Conservation (phyloP, 139 green algal genomes). For the Penium margaritaceum region DNA sequence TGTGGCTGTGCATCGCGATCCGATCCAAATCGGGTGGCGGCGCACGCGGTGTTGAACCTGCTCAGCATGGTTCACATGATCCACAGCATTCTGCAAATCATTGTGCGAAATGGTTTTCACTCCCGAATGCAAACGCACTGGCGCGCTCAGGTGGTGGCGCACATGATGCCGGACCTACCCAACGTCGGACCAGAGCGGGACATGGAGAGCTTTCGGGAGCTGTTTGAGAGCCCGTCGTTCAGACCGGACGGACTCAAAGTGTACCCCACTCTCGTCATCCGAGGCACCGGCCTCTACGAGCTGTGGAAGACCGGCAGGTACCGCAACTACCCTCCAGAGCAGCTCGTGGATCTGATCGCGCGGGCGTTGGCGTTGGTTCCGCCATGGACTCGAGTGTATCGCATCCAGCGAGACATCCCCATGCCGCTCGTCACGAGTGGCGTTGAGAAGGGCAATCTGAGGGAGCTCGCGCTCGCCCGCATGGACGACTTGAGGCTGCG, state of each 20-base stretch:
- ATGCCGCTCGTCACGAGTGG: conserved; percentile 91
- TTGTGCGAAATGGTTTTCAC: too few relatives aligned
- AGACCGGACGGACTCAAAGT: conserved; percentile 86
- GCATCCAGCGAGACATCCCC: conserved; percentile 89
- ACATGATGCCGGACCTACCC: conserved; percentile 98
- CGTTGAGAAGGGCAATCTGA: conserved; percentile 84
- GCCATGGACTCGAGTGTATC: conserved; percentile 87
- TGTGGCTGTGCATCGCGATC: too few relatives aligned
- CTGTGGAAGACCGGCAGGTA: conserved; percentile 76
- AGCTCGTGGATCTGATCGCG: conserved; percentile 87
- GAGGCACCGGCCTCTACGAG: conserved; percentile 92
- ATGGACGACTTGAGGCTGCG: conserved; percentile 78
- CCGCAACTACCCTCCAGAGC: conserved; percentile 49
- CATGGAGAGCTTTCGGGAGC: conserved; percentile 89
- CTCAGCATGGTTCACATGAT: too few relatives aligned
- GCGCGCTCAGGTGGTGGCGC: conserved; percentile 67
- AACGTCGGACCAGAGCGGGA: conserved; percentile 95
- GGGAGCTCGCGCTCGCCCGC: conserved; percentile 84
- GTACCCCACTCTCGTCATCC: conserved; percentile 74
- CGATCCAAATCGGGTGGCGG: too few relatives aligned
- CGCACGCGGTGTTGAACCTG: too few relatives aligned
- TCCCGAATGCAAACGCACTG: too few relatives aligned
- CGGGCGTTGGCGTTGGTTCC: conserved; percentile 75
- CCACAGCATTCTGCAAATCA: too few relatives aligned
- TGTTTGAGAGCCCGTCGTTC: conserved; percentile 94